phyloP scores from a whole-genome alignment of 257 asterid genomes.

The Solanum medicagineum region DNA sequence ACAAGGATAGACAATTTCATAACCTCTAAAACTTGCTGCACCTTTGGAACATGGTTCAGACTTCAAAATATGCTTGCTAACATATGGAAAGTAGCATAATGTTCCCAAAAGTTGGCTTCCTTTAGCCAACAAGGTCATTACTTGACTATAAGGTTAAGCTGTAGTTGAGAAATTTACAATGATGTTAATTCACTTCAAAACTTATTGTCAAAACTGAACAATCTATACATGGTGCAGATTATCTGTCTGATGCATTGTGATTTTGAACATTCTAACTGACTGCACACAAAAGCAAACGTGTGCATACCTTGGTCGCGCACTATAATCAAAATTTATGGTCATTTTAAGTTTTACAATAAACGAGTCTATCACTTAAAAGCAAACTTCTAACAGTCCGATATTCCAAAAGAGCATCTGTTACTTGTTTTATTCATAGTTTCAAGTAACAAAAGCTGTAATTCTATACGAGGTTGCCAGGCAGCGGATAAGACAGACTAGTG shows the following conservation, averaged over 20 bases:
- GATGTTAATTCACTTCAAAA: not conserved
- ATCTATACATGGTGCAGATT: not conserved
- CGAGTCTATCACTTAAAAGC: not conserved
- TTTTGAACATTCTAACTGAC: not conserved
- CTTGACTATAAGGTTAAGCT: not conserved
- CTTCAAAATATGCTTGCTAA: not conserved
- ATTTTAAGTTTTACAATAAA: not conserved
- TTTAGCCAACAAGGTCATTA: not conserved
- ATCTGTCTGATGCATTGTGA: not conserved
- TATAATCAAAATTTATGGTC: not conserved
- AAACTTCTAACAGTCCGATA: not conserved
- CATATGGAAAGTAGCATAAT: not conserved
- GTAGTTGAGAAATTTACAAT: not conserved
- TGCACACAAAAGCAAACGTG: not conserved
- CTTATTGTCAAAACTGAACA: not conserved
- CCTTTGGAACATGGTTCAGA: not conserved
- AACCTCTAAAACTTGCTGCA: not conserved
- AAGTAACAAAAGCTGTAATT: not conserved
- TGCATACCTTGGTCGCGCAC: not conserved
- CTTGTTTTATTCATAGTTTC: not conserved
- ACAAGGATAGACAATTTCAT: not conserved
- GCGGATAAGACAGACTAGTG: not conserved
- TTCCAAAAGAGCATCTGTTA: not conserved
- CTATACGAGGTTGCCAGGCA: not conserved
- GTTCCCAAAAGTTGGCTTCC: not conserved